These are phyloP conservation scores for Trichosporon asahii DNA, from an alignment of 1,284 basidiomycete species.

Conservation along the genomic window DNA sequence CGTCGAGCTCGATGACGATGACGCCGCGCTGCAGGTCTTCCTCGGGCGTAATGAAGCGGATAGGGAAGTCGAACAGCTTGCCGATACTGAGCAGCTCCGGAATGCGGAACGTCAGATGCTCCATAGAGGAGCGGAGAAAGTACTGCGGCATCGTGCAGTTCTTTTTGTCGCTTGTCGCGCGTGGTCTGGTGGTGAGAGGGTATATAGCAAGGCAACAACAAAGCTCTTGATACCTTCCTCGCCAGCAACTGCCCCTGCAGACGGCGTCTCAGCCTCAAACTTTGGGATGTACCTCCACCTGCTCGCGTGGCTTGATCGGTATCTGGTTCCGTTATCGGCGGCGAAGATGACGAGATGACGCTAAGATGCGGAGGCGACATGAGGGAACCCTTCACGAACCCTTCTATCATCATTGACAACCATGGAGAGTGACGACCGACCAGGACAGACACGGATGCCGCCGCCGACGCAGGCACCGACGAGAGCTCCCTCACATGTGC, in stretches of 20 bases:
- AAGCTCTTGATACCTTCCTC: not conserved
- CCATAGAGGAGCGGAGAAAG: constrained; percentile 73
- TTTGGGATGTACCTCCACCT: constrained; percentile 15
- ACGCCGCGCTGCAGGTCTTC: constrained; percentile 55
- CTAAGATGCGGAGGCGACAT: not conserved
- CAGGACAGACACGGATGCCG: constrained; percentile 1
- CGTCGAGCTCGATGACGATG: constrained; percentile 66
- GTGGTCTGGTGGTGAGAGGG: not conserved
- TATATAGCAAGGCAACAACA: not conserved
- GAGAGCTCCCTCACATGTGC: not conserved
- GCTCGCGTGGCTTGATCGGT: not conserved
- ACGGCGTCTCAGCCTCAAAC: constrained; percentile 10
- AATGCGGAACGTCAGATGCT: constrained; percentile 72
- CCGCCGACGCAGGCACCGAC: constrained; percentile 10
- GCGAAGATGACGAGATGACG: constrained; percentile 3
- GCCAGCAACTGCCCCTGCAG: not conserved
- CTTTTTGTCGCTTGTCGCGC: not conserved
- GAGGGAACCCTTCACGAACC: not conserved
- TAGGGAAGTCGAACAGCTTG: constrained; percentile 40
- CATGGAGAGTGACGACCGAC: not conserved
- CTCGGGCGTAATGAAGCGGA: constrained; percentile 36
- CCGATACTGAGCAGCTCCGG: constrained; percentile 62
- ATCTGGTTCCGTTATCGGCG: constrained; percentile 9
- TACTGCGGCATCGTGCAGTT: constrained; percentile 53
- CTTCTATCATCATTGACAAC: not conserved